Base-by-base conservation (phyloP, 2,329 filamentous ascomycete genomes). In the Lachnellula subtilissima region DNA sequence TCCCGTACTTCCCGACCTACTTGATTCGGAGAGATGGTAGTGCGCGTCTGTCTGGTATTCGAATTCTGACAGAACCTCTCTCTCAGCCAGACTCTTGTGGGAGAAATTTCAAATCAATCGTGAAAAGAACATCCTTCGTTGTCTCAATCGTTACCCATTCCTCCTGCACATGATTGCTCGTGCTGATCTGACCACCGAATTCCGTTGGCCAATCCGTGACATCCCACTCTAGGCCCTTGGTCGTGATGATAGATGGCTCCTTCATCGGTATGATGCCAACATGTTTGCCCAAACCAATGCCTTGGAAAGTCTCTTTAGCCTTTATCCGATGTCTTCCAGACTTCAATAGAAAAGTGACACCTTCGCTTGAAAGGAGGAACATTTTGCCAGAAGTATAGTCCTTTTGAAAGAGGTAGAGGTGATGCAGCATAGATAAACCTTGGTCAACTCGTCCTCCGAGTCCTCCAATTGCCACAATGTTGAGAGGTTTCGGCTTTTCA, bases 401-500 rank as follows among this genome's bases (percentile, higher is more conserved):
- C 11, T 71, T 64, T 67, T 86, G 83, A 70, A 82, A 85, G 49
- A 82, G 72, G 64, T 84, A 92, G 47, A 97, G 78, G 69, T 97
- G 89, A 70, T 96, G 90, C 52, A 99, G 80, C 65, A 96, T 86
- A 55, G 90, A 91, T 48, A 99, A 80, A 1, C 88, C 93, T 70
- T 99, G 94, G 72, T 99, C 94, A 15, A 97, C 88, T 32, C 94
- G 85, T 6, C 94, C 94, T 45, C 90, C 91, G 0, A 97, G 80
- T 2, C 92, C 91, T 42, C 93, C 92, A 6, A 97, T 75, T 39
- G 89, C 85, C 12, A 96, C 78, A n/a, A 96, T 84, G 66, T 93
- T 81, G 50, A 80, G 69, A 5, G 72, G 55, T 22, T 62, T 64
- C 2, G 56, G 40, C n/a, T 47, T 19, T 64, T 65, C 47, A 23